These are phyloP conservation scores for Platanus orientalis DNA, from an alignment of 164 flowering plant species.

Conservation along the genomic window DNA sequence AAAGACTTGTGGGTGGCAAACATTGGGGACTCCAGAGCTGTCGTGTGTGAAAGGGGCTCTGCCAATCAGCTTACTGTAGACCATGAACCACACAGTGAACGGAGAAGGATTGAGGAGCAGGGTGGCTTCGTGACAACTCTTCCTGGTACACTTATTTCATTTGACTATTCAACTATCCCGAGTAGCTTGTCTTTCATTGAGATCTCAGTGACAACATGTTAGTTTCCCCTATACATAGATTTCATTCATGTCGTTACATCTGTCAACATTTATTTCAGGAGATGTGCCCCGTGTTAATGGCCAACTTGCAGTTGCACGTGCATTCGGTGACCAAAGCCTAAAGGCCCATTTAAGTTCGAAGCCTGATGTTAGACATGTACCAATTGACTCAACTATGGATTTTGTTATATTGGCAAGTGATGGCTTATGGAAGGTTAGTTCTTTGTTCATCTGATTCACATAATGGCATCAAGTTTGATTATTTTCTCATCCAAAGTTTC, in stretches of 20 bases:
- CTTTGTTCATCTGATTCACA: background rate
- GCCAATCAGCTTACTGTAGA: conserved; percentile 61
- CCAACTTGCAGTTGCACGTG: conserved; percentile 79
- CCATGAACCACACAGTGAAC: conserved; percentile 61
- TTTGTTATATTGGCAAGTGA: conserved; percentile 72
- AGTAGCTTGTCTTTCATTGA: background rate
- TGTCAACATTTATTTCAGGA: conserved; percentile 35
- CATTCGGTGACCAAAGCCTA: conserved; percentile 77
- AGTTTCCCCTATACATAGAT: too few relatives aligned
- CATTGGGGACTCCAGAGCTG: conserved; percentile 70
- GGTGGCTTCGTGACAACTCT: conserved; percentile 66
- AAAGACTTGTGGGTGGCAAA: conserved; percentile 59
- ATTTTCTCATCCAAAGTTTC: background rate
- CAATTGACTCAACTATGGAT: conserved; percentile 39
- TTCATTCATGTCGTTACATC: background rate
- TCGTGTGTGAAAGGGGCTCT: conserved; percentile 40
- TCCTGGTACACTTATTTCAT: conserved; percentile 36
- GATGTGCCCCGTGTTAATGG: conserved; percentile 86
- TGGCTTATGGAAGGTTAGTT: conserved; percentile 80
- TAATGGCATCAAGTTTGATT: background rate
- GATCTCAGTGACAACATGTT: background rate
- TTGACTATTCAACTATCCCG: background rate
- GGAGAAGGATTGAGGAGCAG: conserved; percentile 48
- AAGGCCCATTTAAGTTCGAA: conserved; percentile 76
- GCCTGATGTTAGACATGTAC: conserved; percentile 49